Percentiles rank a stretch among this genome's conserved stretches.
Conservation (phyloP, 805 yeast genomes). For the Pichia cephalocereana region DNA sequence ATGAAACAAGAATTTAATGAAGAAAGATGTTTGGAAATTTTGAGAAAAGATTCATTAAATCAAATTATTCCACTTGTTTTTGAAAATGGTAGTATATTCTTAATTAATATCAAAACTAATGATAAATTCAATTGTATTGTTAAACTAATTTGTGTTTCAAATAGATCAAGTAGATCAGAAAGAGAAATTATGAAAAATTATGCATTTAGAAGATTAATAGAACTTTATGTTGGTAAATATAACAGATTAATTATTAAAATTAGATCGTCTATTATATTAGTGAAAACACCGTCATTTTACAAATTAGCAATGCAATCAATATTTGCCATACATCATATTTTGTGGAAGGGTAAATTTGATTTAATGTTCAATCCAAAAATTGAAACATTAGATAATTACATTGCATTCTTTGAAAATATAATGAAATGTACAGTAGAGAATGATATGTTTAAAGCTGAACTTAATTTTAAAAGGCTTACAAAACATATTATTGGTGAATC, state of each 20-base stretch:
- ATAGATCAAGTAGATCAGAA: conserved; percentile 17
- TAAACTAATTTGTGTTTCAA: conserved; percentile 20
- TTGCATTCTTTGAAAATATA: conserved; percentile 19
- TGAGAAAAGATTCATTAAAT: conserved; percentile 19
- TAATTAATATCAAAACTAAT: conserved; percentile 20
- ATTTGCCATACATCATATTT: conserved; percentile 22
- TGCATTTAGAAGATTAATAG: conserved; percentile 23
- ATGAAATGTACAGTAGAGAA: conserved; percentile 20
- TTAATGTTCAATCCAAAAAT: conserved; percentile 13
- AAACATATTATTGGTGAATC: conserved; percentile 1
- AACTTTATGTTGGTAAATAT: conserved; percentile 24
- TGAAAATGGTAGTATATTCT: conserved; percentile 22
- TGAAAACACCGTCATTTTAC: conserved; percentile 16
- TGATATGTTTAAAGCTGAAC: conserved; percentile 8
- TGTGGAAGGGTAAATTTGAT: conserved; percentile 17
- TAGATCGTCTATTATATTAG: conserved; percentile 14
- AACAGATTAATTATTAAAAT: conserved; percentile 18
- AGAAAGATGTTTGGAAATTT: conserved; percentile 19
- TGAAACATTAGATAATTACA: conserved; percentile 19
- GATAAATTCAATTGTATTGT: conserved; percentile 12
- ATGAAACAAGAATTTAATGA: conserved; percentile 25
- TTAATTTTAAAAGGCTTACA: conserved; percentile 4
- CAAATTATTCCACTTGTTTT: conserved; percentile 25
- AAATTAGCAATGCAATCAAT: conserved; percentile 20
- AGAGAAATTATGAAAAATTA: conserved; percentile 20